A percentile compares a stretch with the other conserved stretches of the same genome.
phyloP scores from a whole-genome alignment of 495 filamentous ascomycete species.

The Neurospora discreta region DNA sequence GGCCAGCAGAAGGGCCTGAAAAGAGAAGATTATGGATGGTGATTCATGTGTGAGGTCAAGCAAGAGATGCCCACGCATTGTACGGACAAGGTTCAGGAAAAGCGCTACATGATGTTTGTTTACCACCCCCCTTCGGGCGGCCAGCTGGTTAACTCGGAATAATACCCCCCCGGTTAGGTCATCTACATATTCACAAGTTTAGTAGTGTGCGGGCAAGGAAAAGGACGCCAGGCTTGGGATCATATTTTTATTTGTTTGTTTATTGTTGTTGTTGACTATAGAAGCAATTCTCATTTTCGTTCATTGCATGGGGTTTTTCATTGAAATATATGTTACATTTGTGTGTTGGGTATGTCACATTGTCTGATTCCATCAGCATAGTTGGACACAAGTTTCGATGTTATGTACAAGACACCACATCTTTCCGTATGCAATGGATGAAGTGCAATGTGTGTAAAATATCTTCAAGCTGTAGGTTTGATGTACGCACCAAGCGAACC shows the following conservation, averaged over 20 bases:
- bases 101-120: not conserved
- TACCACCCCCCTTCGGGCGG: not conserved
- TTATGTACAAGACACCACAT: not conserved
- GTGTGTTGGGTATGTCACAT: not conserved
- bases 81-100: not conserved
- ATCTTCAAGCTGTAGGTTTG: not conserved
- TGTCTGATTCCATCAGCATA: not conserved
- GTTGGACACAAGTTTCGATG: not conserved
- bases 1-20: not conserved
- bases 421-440: not conserved
- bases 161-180: not conserved
- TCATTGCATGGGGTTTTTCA: not conserved
- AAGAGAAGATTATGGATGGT: not conserved
- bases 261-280: not conserved
- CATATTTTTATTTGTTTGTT: not conserved
- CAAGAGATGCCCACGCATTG: not conserved
- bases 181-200: not conserved
- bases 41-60: not conserved
- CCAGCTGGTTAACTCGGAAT: not conserved
- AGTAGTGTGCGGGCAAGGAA: not conserved
- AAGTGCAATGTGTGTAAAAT: not conserved
- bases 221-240: not conserved
- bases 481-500: slow-evolving; percentile 34
- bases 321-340: not conserved
- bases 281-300: not conserved